Base-by-base conservation (phyloP, 2,329 filamentous ascomycete genomes). In the Cladosporium sp. region DNA sequence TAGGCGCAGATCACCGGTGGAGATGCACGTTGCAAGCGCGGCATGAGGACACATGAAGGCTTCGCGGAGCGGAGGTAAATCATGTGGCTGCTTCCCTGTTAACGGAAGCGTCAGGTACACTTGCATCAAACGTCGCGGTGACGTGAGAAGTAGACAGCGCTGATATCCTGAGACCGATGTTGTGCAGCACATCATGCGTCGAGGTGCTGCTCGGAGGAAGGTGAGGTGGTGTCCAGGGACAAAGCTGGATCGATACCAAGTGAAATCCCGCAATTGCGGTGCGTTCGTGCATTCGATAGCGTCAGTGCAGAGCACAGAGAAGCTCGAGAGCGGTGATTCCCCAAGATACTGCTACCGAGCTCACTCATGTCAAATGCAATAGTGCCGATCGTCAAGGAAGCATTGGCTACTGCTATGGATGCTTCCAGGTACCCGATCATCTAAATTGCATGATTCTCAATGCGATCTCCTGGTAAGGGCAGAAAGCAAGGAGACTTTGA, bases 1-100 rank as follows among this genome's bases (percentile, higher is more conserved):
- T 69, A 67, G 70, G 71, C 67, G 72, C 72, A 71, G 72, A 75
- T 75, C 72, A 68, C 69, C 70, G 71, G 52, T 71, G 72, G 68
- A 67, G 67, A 65, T 62, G 55, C 66, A 62, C 58, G 56, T 67
- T 64, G 64, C 65, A 65, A 68, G 67, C 64, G 67, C 63, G 66
- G 63, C 55, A 65, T 62, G 53, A 14, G 21, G 65, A 16, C 55
- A 66, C 56, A 56, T 44, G 66, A 46, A 49, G 44, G 59, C 40
- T 46, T 33, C 35, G 49, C 35, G 52, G n/a, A 49, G 65, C 64
- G 62, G 65, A 56, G 55, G 69, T 64, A 65, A 68, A 62, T 59
- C 26, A 65, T 44, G 55, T 55, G 63, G 57, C 55, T 60, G 49
- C 53, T 58, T 46, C 62, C 40, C 53, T 53, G 55, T 59, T 46